Base-by-base conservation (phyloP, 805 yeast species). In the Brettanomyces bruxellensis region DNA sequence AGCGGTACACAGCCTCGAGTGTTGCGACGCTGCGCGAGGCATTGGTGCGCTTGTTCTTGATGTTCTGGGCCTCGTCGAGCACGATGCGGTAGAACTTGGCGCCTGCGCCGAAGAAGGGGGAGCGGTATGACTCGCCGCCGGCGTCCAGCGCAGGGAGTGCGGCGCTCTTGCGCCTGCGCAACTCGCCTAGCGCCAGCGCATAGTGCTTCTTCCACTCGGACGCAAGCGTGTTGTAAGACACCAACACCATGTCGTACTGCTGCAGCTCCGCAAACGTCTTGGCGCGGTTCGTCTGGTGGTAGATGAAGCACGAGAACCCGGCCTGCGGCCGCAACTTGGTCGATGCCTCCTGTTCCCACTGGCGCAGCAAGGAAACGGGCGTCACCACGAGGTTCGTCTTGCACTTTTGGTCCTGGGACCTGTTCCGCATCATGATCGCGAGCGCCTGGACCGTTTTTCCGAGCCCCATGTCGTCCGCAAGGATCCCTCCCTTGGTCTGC, bases 381-480 rank as follows among this genome's bases (percentile, higher is more conserved):
- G 95, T 95, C n/a, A 91, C 79, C 43, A 91, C 76, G 49, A 91
- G 68, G 34, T 81, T 86, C 0, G 87, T 78, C 50, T 73, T 78
- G 38, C 63, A 51, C 1, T 64, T 52, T 18, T 65, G 37, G 25
- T 51, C 54, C 12, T 43, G 41, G 2, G 75, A 57, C 42, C 55
- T 60, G 55, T 72, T 65, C 2, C 78, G 68, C 46, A 82, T 56
- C 46, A 85, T 76, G 39, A 86, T 58, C 1, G 83, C 76, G 22
- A 84, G 64, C 1, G 86, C 73, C 54, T 84, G 90, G 32, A 82
- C 73, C 0, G 93, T 85, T 60, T 85, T 85, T 47, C 89, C 88
- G 22, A 85, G 65, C 7, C 93, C 93, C 93, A 84, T 84, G 69
- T 83, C 90, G 61, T 85, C 93, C 1, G 89, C 89, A 12, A 85